Evolutionary conservation across 2,329 filamentous ascomycete species (phyloP).

Genomic region (Pseudogymnoascus sp.): DNA sequence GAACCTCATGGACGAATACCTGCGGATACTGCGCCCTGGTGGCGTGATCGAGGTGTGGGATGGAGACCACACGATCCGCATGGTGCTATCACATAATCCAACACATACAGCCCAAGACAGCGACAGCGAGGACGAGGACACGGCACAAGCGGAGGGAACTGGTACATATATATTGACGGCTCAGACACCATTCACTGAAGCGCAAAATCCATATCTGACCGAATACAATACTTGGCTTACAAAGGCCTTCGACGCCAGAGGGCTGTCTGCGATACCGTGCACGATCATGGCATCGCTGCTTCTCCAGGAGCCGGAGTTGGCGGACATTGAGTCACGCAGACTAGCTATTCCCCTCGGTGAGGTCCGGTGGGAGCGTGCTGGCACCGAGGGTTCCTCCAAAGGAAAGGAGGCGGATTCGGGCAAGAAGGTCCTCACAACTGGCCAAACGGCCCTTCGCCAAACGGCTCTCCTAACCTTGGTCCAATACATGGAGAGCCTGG

Average conservation of each 20-base stretch:
- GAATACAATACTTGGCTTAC: slow-evolving; percentile 79
- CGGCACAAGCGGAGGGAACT: slow-evolving; percentile 55
- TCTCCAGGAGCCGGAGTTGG: slow-evolving; percentile 71
- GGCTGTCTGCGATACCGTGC: slow-evolving; percentile 67
- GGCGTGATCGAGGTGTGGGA: slow-evolving; percentile 86
- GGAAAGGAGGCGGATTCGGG: slow-evolving; percentile 25
- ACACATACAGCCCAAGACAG: slow-evolving; percentile 29
- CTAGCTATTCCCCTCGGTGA: slow-evolving; percentile 82
- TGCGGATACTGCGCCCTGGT: slow-evolving; percentile 67
- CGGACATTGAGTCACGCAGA: slow-evolving; percentile 61
- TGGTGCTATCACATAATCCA: slow-evolving; percentile 65
- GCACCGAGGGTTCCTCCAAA: slow-evolving; percentile 42
- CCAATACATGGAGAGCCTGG: slow-evolving; percentile 75
- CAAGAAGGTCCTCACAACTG: slow-evolving; percentile 33
- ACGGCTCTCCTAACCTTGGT: slow-evolving; percentile 76
- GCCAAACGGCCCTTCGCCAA: slow-evolving; percentile 64
- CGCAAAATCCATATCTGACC: slow-evolving; percentile 71
- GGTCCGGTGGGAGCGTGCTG: slow-evolving; percentile 77
- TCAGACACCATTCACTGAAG: slow-evolving; percentile 71
- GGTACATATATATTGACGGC: slow-evolving; percentile 76
- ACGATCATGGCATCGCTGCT: slow-evolving; percentile 67
- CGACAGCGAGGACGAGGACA: slow-evolving; percentile 48
- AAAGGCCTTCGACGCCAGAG: slow-evolving; percentile 62
- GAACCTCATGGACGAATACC: slow-evolving; percentile 56
- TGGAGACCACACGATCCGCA: slow-evolving; percentile 73